phyloP scores from a whole-genome alignment of 331 rosid species.

The Dryas integrifolia region DNA sequence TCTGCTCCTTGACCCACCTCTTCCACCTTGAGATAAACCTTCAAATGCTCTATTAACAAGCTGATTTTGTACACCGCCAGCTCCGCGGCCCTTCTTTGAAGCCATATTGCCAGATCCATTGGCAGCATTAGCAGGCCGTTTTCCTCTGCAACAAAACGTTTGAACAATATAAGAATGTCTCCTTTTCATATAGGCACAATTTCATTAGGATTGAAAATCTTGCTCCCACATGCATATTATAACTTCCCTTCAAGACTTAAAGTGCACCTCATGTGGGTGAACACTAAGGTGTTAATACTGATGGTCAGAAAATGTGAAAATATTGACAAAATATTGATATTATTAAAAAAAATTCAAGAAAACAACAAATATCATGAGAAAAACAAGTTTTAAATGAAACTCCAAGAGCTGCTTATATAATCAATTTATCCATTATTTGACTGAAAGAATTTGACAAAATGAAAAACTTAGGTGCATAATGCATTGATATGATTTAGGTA shows the following conservation, averaged over 20 bases:
- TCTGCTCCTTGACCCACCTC: slow-evolving; percentile 61
- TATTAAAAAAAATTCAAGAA: neutral
- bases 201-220: neutral
- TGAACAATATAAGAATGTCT: slow-evolving; percentile 7
- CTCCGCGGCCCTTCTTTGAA: slow-evolving; percentile 84
- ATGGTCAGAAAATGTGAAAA: neutral
- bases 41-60: slow-evolving; percentile 84
- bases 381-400: neutral
- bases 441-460: neutral
- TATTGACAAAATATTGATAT: neutral
- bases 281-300: neutral
- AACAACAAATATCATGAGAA: neutral
- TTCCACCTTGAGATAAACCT: slow-evolving; percentile 76
- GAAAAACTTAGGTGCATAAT: neutral
- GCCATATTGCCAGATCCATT: slow-evolving; percentile 59
- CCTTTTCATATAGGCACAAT: slow-evolving; percentile 6
- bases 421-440: neutral
- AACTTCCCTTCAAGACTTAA: neutral
- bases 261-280: neutral
- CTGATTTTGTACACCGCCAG: slow-evolving; percentile 67
- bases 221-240: neutral
- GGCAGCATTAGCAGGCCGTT: slow-evolving; percentile 55
- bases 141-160: slow-evolving; percentile 49
- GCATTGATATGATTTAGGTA: neutral
- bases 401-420: neutral